Evolutionary conservation across 257 asterid genomes (phyloP), one percentile per base, ranked within the genome.

Genomic region (Ilex aquifolium): DNA sequence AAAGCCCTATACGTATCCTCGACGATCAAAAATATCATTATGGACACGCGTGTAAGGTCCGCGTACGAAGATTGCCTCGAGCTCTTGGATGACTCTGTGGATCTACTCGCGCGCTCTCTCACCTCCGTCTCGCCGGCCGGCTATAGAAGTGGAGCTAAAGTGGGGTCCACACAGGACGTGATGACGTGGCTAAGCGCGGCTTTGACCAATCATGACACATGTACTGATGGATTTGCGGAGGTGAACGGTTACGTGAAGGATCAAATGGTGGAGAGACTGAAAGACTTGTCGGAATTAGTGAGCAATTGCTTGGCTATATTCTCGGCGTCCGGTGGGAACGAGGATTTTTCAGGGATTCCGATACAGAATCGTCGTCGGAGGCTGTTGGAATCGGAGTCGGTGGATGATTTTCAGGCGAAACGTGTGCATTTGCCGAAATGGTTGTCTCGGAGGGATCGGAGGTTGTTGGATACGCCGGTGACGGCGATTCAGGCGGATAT

Each of bases 111-210:
- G 0, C 79, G 82, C 10, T 85, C 99, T 0, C 85, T 87, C 48
- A 68, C 77, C 62, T 65, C 94, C 68, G 80, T 80, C 59, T 60
- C 65, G 1, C 70, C 83, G 11, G 70, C 72, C 7, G 83, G 70
- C 27, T 21, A 21, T 21, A 21, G 27, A 21, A 21, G 27, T 6
- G 78, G 57, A 59, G 54, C 73, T 15, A 8, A 8, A 61, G 56
- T 68, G 65, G 78, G 62, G 0, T 73, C 87, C 21, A 69, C 84
- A 15, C 87, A 85, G 52, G 96, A 93, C 74, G 90, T 93, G 56
- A 53, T 80, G 68, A 93, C 99, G 59, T 93, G 99, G 99, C 87
- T 93, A 42, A 93, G 99, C 74, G 90, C 99, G 4, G 76, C 99
- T 40, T 13, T 93, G 16, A 87, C 99, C 32, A 93, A 90, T 58